Evolutionary conservation across 2,329 filamentous ascomycete species (phyloP).

Genomic region (Diaporthe sp.): DNA sequence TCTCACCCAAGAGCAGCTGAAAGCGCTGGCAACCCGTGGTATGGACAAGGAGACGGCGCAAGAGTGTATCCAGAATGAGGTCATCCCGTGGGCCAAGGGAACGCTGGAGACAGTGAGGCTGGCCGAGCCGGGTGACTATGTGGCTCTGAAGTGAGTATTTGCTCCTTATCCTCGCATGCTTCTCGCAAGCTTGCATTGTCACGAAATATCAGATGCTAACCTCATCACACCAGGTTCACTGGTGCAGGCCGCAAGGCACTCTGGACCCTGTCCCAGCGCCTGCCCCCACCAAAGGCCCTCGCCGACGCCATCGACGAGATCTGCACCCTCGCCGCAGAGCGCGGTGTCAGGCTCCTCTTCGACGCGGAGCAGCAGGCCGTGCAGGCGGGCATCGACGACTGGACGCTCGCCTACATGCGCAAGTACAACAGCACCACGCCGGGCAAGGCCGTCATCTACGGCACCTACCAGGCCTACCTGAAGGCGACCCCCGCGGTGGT

Average conservation of each 20-base stretch:
- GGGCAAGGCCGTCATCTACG: constrained; percentile 78
- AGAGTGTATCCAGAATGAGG: constrained; percentile 65
- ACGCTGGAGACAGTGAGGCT: constrained; percentile 80
- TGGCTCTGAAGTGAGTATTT: constrained; percentile 67
- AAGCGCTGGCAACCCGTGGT: constrained; percentile 54
- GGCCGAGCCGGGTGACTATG: constrained; percentile 75
- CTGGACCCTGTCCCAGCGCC: constrained; percentile 70
- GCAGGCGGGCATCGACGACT: constrained; percentile 83
- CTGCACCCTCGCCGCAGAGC: constrained; percentile 76
- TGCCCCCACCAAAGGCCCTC: constrained; percentile 72
- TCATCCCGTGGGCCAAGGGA: constrained; percentile 77
- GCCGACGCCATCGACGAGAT: constrained; percentile 77
- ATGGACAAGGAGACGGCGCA: constrained; percentile 57
- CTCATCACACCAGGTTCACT: constrained; percentile 66
- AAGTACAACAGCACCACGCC: constrained; percentile 71
- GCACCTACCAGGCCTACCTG: constrained; percentile 83
- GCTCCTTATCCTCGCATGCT: too few species aligned
- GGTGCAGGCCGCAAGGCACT: constrained; percentile 82
- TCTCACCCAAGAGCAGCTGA: constrained; percentile 65
- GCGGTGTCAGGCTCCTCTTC: constrained; percentile 80
- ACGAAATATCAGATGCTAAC: neutral
- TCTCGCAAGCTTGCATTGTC: neutral
- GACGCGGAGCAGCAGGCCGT: constrained; percentile 87
- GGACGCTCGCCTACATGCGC: constrained; percentile 81
- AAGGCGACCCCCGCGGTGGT: constrained; percentile 70